These are phyloP conservation scores for Lecanicillium sp. DNA, from an alignment of 2,329 filamentous ascomycete genomes.

Conservation along the genomic window DNA sequence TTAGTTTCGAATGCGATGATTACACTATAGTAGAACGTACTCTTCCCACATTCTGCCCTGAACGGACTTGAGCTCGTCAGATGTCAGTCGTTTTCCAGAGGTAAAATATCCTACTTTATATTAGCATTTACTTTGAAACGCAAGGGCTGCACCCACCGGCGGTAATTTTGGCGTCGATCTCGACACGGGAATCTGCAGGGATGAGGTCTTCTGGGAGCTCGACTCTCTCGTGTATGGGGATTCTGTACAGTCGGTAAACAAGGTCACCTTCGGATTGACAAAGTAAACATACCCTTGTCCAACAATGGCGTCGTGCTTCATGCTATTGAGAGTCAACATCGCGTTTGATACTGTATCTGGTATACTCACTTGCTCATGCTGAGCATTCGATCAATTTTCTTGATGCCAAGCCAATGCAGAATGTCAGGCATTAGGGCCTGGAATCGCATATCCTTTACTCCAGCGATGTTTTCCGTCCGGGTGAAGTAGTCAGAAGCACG, in stretches of 20 bases:
- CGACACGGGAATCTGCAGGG: conserved; percentile 89
- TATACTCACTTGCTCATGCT: conserved; percentile 86
- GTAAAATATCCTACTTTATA: conserved; percentile 62
- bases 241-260: conserved; percentile 40
- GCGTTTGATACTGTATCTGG: not conserved
- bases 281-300: conserved; percentile 57
- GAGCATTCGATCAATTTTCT: conserved; percentile 96
- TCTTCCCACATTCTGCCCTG: conserved; percentile 90
- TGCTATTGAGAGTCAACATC: conserved; percentile 41
- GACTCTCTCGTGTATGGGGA: conserved; percentile 82
- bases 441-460: conserved; percentile 95
- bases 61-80: conserved; percentile 77
- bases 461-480: conserved; percentile 95
- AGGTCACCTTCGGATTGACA: conserved; percentile 12
- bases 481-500: conserved; percentile 90
- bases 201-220: conserved; percentile 93
- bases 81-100: conserved; percentile 80
- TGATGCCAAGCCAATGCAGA: conserved; percentile 95
- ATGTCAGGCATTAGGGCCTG: conserved; percentile 98
- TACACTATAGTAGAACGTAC: conserved; percentile 42
- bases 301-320: conserved; percentile 88
- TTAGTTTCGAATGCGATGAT: no score
- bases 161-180: conserved; percentile 98
- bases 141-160: conserved; percentile 56
- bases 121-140: not conserved